These are phyloP conservation scores for Colletotrichum chlorophyti DNA, from an alignment of 2,329 filamentous ascomycete species.

Conservation along the genomic window DNA sequence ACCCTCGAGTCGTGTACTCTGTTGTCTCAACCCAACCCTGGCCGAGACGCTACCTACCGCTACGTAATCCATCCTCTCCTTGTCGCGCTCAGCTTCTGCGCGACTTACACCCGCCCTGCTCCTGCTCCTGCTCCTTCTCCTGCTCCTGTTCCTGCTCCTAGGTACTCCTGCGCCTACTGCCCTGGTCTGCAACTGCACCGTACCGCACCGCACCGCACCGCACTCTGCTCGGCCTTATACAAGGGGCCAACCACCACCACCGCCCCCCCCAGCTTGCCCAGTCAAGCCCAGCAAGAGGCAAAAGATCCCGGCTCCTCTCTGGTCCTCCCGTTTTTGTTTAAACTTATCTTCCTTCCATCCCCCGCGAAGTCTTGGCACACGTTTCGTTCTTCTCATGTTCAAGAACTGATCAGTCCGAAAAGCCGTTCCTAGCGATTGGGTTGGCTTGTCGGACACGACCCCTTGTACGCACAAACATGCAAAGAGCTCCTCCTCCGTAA, in stretches of 20 bases:
- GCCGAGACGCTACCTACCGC: constrained; percentile 29
- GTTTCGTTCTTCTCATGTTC: constrained; percentile 29
- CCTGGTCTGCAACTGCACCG: no score
- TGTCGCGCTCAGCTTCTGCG: constrained; percentile 27
- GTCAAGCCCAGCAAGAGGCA: constrained; percentile 26
- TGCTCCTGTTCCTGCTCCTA: not conserved
- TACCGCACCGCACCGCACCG: constrained; percentile 14
- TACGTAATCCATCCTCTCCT: constrained; percentile 31
- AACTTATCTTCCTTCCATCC: constrained; percentile 28
- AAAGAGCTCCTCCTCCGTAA: constrained; percentile 26
- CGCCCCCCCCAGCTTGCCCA: constrained; percentile 23
- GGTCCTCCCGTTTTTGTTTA: constrained; percentile 27
- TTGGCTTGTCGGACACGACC: constrained; percentile 26
- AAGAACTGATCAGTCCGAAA: constrained; percentile 26
- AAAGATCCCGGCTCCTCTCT: constrained; percentile 26
- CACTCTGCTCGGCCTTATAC: constrained; percentile 28
- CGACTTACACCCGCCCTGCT: constrained; percentile 19
- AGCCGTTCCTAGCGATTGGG: constrained; percentile 28
- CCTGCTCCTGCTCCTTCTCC: not conserved
- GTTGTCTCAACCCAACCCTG: constrained; percentile 28
- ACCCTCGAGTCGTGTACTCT: constrained; percentile 29
- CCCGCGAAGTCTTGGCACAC: constrained; percentile 28
- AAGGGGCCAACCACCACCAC: no score
- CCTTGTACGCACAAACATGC: constrained; percentile 26
- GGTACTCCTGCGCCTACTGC: no score